Evolutionary conservation across 192 early-diverging fungal genomes (phyloP), one percentile per base, ranked within the genome.

Genomic region (Podila epigama): DNA sequence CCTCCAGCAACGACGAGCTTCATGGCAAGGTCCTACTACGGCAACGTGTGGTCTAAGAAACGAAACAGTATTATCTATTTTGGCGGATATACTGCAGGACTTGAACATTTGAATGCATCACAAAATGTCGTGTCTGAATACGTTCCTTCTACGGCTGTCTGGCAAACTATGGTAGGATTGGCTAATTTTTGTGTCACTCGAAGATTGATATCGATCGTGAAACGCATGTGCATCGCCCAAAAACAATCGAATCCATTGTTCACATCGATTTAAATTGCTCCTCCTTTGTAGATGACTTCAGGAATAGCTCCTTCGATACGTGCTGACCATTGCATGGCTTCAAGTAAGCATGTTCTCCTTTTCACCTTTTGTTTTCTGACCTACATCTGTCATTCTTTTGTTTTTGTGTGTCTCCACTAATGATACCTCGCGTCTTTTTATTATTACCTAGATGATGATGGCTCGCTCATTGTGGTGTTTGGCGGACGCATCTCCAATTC

Each of bases 51-150:
- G 31, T 33, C 34, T 3, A 59, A 40, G 27, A 22, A 13, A 9
- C 34, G 35, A 27, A 33, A 59, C 5, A 59, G 58, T 31, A 59
- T 59, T 41, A n/a, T 59, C 12, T 59, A 59, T 15, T 40, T 59
- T 36, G 58, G 58, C 20, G 58, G 58, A 2, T 37, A 37, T 25
- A 37, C 58, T 22, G 20, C 20, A n/a, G n/a, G n/a, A n/a, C 1
- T 16, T 5, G 32, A 12, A n/a, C 3, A 18, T 28, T 9, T 22
- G 22, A 15, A 25, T 31, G 15, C 58, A 35, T 20, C 3, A 36
- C 20, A 27, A 4, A 37, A 32, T 54, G 12, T 32, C 5, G 22
- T 59, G 8, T 28, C 58, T 2, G 37, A 41, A 13, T 59, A 37
- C 18, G 39, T 41, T 18, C 39, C 58, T 22, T n/a, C 58, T 2